Evolutionary conservation across 1,284 basidiomycete species (phyloP).

Genomic region (Microbotryum intermedium): DNA sequence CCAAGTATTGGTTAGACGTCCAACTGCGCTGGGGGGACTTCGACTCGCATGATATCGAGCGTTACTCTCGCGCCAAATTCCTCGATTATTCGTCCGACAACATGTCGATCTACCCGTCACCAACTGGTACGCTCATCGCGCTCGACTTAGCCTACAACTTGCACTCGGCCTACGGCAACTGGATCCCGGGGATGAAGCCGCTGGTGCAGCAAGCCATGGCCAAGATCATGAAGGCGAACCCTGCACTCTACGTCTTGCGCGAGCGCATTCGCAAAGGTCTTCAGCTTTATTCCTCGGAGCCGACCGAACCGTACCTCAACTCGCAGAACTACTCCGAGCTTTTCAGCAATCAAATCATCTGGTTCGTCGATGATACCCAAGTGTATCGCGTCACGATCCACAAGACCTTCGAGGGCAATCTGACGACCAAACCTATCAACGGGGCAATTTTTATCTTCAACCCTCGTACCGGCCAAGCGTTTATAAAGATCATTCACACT

Average conservation of each 20-base stretch:
- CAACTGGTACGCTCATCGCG: slow-evolving; percentile 92
- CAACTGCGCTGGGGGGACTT: slow-evolving; percentile 98
- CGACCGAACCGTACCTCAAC: slow-evolving; percentile 97
- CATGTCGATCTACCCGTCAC: slow-evolving; percentile 34
- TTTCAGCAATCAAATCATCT: slow-evolving; percentile 89
- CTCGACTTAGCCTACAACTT: slow-evolving; percentile 98
- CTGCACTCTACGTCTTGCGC: slow-evolving; percentile 92
- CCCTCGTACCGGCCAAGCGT: slow-evolving; percentile 93
- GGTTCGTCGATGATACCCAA: slow-evolving; percentile 99
- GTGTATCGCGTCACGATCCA: slow-evolving; percentile 99
- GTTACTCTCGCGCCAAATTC: slow-evolving; percentile 96
- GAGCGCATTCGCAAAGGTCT: slow-evolving; percentile 98
- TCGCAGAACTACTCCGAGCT: slow-evolving; percentile 55
- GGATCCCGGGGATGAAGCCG: slow-evolving; percentile 98
- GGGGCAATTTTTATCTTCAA: slow-evolving; percentile 99
- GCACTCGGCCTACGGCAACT: slow-evolving; percentile 98
- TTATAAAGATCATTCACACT: slow-evolving; percentile 98
- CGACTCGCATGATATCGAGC: slow-evolving; percentile 95
- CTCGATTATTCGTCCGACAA: slow-evolving; percentile 67
- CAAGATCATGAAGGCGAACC: slow-evolving; percentile 99
- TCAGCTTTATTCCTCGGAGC: slow-evolving; percentile 97
- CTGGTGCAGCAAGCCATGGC: slow-evolving; percentile 98
- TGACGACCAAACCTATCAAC: slow-evolving; percentile 99
- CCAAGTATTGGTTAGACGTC: slow-evolving; percentile 99
- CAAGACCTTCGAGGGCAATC: slow-evolving; percentile 99